Percentiles rank a stretch among this genome's conserved stretches.
Evolutionary conservation across 306 rosid species (phyloP).

Genomic region (Spatholobus suberectus): DNA sequence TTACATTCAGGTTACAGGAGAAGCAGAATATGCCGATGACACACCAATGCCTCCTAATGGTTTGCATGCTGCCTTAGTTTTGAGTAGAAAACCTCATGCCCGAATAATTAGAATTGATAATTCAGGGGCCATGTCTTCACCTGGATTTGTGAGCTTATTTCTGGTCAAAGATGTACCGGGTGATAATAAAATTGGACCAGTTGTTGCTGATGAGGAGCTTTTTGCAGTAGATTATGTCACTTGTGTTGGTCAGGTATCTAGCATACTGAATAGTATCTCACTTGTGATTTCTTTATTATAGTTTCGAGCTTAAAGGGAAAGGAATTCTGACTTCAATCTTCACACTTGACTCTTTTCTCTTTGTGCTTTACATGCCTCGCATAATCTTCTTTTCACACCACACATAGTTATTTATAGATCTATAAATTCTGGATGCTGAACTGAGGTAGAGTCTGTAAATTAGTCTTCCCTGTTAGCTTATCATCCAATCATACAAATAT

Average conservation of each 20-base stretch:
- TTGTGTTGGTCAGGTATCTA: slow-evolving; percentile 92
- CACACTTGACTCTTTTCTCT: background rate
- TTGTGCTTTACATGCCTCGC: slow-evolving; percentile 1
- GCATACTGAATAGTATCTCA: slow-evolving; percentile 37
- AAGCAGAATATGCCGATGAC: slow-evolving; percentile 91
- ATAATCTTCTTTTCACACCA: slow-evolving; percentile 1
- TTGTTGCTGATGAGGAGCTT: slow-evolving; percentile 80
- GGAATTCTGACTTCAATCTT: slow-evolving; percentile 26
- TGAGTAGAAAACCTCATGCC: slow-evolving; percentile 94
- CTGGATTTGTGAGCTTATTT: slow-evolving; percentile 80
- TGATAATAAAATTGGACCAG: slow-evolving; percentile 72
- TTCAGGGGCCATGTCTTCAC: slow-evolving; percentile 67
- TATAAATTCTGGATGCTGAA: slow-evolving; percentile 3
- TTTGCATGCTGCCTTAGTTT: slow-evolving; percentile 85
- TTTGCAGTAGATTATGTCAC: slow-evolving; percentile 81
- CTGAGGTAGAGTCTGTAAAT: slow-evolving; percentile 28
- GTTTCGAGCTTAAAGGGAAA: slow-evolving; percentile 30
- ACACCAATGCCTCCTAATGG: slow-evolving; percentile 68
- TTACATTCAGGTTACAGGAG: slow-evolving; percentile 83
- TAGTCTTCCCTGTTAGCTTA: slow-evolving; percentile 14
- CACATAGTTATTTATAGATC: background rate
- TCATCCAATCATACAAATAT: slow-evolving; percentile 25
- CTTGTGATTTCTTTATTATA: slow-evolving; percentile 12
- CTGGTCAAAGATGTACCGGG: slow-evolving; percentile 78
- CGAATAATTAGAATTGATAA: slow-evolving; percentile 73